A percentile compares a stretch with the other conserved stretches of the same genome.
These are phyloP conservation scores for Chytriomyces confervae DNA, from an alignment of 192 early-diverging fungal genomes.

Conservation along the genomic window DNA sequence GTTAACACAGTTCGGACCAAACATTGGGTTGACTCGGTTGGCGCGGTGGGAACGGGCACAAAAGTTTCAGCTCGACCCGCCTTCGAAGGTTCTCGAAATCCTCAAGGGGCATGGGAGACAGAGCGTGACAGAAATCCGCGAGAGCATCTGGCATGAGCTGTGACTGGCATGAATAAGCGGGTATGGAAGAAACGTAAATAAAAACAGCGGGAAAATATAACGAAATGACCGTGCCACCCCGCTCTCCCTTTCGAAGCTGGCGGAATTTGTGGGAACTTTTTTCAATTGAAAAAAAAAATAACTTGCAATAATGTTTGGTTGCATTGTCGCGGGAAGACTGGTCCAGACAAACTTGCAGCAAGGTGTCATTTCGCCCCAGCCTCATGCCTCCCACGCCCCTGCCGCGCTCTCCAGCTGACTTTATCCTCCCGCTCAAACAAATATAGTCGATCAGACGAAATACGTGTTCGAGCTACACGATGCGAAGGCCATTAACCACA, in stretches of 20 bases:
- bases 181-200: not conserved
- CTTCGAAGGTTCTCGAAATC: conserved; percentile 36
- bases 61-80: conserved; percentile 55
- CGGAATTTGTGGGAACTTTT: too few species aligned
- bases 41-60: conserved; percentile 63
- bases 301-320: conserved; percentile 78
- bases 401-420: not conserved
- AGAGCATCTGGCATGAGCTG: conserved; percentile 39
- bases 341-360: conserved; percentile 92
- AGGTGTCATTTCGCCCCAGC: conserved; percentile 37
- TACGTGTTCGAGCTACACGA: conserved; percentile 91
- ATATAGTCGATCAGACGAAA: conserved; percentile 59
- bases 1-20: conserved; percentile 50
- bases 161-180: not conserved
- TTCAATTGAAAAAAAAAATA: not conserved
- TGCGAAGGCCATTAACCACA: conserved; percentile 88
- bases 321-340: conserved; percentile 88
- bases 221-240: not conserved
- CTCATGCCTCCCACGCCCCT: not conserved
- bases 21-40: conserved; percentile 59
- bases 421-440: not conserved
- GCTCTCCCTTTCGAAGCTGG: too few species aligned
- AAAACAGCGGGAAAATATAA: not conserved
- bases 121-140: conserved; percentile 27
- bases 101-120: conserved; percentile 11